phyloP scores from a whole-genome alignment of 108 stramenopile species.

The Skeletonema potamos region DNA sequence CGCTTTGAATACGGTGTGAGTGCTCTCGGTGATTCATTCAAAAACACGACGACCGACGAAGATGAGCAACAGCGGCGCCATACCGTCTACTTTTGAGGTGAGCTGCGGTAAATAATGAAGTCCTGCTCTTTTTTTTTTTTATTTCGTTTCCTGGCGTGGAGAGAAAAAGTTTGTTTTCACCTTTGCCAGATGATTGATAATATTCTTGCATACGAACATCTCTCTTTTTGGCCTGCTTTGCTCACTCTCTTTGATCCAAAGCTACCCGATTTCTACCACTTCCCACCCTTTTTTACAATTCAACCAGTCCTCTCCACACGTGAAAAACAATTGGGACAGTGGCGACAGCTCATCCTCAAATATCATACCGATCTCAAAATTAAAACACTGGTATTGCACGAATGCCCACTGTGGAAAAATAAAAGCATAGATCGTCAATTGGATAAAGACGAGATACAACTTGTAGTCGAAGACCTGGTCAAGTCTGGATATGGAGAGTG shows the following conservation, averaged over 20 bases:
- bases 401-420: conserved; percentile 89
- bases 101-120: background rate
- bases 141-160: background rate
- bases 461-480: conserved; percentile 69
- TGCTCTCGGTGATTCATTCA: too few species aligned
- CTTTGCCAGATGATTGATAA: too few species aligned
- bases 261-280: conserved; percentile 87
- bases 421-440: conserved; percentile 62
- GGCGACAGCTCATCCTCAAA: conserved; percentile 81
- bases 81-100: background rate
- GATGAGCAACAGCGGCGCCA: background rate
- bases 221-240: too few species aligned
- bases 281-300: conserved; percentile 90
- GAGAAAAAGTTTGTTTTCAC: background rate
- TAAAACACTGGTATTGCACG: conserved; percentile 80
- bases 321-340: conserved; percentile 84
- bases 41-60: too few species aligned
- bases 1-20: too few species aligned
- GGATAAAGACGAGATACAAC: conserved; percentile 43
- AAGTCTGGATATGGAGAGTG: conserved; percentile 82
- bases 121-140: too few species aligned
- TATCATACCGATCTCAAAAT: conserved; percentile 80
- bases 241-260: conserved; percentile 5
- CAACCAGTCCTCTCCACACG: conserved; percentile 77
- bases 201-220: too few species aligned